A percentile compares a stretch with the other conserved stretches of the same genome.
These are phyloP conservation scores for Priceomyces melissophilus DNA, from an alignment of 805 yeast species.

Conservation along the genomic window DNA sequence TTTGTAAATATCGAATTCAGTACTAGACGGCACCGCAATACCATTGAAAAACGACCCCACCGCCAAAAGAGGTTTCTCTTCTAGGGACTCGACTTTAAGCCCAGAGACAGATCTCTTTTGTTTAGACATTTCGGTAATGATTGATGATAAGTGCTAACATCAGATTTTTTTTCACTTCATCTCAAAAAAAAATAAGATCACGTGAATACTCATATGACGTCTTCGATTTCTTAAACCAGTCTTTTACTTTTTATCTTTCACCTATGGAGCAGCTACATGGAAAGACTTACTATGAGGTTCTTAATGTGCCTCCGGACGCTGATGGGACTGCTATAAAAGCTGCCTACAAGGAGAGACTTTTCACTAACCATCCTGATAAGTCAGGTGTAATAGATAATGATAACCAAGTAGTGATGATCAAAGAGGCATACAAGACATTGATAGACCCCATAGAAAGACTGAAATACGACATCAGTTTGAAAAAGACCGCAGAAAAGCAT, in stretches of 20 bases:
- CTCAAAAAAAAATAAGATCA: too few relatives aligned
- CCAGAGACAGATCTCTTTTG: conserved; percentile 41
- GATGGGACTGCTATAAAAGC: conserved; percentile 42
- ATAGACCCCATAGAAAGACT: conserved; percentile 35
- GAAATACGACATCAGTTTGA: conserved; percentile 52
- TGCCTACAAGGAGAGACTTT: conserved; percentile 62
- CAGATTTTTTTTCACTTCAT: too few relatives aligned
- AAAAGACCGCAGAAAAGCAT: conserved; percentile 25
- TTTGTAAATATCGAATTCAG: conserved; percentile 61
- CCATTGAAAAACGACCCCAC: conserved; percentile 83
- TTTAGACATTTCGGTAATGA: too few relatives aligned
- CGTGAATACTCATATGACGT: too few relatives aligned
- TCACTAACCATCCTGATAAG: conserved; percentile 81
- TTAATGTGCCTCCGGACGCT: conserved; percentile 48
- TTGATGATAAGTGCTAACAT: too few relatives aligned
- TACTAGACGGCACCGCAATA: conserved; percentile 53
- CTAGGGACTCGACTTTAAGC: conserved; percentile 33
- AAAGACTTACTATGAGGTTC: conserved; percentile 48
- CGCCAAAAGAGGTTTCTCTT: conserved; percentile 47
- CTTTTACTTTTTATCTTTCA: too few relatives aligned
- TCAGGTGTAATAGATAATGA: conserved; percentile 6
- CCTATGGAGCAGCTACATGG: not conserved
- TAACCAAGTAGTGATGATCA: conserved; percentile 31
- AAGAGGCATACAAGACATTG: conserved; percentile 63
- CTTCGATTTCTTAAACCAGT: too few relatives aligned